Conservation (phyloP, 2,329 filamentous ascomycete species). For the Teratosphaeria destructans region DNA sequence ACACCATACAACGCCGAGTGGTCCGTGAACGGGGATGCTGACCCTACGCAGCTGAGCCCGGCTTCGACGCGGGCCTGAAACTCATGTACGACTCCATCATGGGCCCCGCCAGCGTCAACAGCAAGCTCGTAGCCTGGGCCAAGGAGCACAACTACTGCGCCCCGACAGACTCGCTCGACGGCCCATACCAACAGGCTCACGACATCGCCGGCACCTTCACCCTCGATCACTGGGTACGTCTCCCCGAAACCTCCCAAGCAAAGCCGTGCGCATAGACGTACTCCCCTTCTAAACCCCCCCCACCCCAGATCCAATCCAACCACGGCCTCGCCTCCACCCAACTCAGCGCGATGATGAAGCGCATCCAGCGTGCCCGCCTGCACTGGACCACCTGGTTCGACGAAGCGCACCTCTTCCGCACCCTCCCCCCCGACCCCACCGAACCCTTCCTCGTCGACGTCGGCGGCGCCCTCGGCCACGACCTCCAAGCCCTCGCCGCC, state of each 20-base stretch:
- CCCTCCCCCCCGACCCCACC: neutral
- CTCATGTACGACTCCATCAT: conserved; percentile 4
- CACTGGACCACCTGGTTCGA: conserved; percentile 8
- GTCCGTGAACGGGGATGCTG: neutral
- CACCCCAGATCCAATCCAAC: neutral
- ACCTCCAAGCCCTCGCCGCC: neutral
- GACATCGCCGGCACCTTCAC: conserved; percentile 5
- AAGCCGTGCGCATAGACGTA: neutral
- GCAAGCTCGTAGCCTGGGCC: neutral
- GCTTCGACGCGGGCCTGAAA: conserved; percentile 4
- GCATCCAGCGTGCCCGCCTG: conserved; percentile 3
- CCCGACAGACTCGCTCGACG: conserved; percentile 1
- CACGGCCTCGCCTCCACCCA: neutral
- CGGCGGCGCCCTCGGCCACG: neutral
- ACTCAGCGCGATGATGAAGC: conserved; percentile 6
- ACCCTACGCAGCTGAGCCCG: conserved; percentile 2
- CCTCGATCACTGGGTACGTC: conserved; percentile 4
- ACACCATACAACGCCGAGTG: neutral
- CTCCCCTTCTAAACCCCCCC: neutral
- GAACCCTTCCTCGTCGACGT: neutral
- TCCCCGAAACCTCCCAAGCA: neutral
- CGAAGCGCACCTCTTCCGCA: neutral
- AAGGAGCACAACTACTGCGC: neutral
- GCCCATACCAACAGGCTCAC: conserved; percentile 5
- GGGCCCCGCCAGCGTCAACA: conserved; percentile 1